Evolutionary conservation across 164 flowering plant genomes (phyloP).

Genomic region (Akebia trifoliata): DNA sequence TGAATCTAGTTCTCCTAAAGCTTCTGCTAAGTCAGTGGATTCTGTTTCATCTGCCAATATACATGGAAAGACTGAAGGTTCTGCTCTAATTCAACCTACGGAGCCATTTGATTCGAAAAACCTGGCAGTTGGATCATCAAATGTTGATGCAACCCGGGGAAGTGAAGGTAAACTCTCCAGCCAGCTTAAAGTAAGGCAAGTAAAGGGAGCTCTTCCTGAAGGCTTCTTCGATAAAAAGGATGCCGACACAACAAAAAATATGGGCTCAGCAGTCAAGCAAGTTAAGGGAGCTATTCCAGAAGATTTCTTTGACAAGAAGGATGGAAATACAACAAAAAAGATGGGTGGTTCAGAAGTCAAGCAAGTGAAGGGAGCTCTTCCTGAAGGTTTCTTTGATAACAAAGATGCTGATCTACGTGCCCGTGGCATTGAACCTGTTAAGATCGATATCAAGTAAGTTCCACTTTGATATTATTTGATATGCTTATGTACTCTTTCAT

Average conservation of each 20-base stretch:
- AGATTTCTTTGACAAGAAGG: slow-evolving; percentile 85
- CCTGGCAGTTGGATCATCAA: slow-evolving; percentile 16
- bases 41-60: not conserved
- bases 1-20: not conserved
- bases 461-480: too few species aligned
- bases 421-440: slow-evolving; percentile 76
- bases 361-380: slow-evolving; percentile 63
- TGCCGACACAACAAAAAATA: too few species aligned
- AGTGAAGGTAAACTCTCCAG: too few species aligned
- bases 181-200: slow-evolving; percentile 26
- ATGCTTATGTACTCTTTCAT: too few species aligned
- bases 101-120: slow-evolving; percentile 7
- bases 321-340: slow-evolving; percentile 25
- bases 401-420: slow-evolving; percentile 92
- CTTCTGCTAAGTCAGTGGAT: slow-evolving; percentile 12
- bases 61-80: slow-evolving; percentile 3
- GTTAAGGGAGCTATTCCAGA: slow-evolving; percentile 61
- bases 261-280: slow-evolving; percentile 26
- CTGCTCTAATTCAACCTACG: slow-evolving; percentile 18
- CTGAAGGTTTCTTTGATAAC: slow-evolving; percentile 87
- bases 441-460: slow-evolving; percentile 76
- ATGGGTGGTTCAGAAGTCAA: slow-evolving; percentile 33
- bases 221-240: too few species aligned
- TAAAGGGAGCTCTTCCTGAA: slow-evolving; percentile 55
- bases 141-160: too few species aligned